These are phyloP conservation scores for Aspergillus affinis DNA, from an alignment of 495 filamentous ascomycete species.

Conservation along the genomic window DNA sequence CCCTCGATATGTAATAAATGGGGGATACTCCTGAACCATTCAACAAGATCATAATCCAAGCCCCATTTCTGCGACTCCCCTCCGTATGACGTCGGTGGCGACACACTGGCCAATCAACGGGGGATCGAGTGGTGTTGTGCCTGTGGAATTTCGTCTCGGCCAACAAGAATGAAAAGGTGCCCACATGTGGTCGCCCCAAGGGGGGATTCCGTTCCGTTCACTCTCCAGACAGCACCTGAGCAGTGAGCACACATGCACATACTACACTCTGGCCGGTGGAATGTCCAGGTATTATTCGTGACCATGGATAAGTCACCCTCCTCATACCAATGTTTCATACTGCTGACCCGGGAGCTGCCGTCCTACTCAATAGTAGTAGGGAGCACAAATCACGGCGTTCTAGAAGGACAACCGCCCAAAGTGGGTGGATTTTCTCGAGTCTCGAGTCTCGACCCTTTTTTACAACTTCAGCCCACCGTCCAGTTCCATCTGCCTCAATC, in stretches of 20 bases:
- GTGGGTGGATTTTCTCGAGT: slow-evolving; percentile 1
- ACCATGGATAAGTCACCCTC: neutral
- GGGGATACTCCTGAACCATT: no score
- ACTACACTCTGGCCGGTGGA: neutral
- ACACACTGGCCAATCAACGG: neutral
- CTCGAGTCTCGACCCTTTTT: slow-evolving; percentile 1
- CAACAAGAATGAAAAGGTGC: slow-evolving; percentile 3
- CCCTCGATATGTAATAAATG: no score
- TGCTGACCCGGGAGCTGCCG: neutral
- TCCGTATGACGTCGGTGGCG: slow-evolving; percentile 14
- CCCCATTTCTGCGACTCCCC: neutral
- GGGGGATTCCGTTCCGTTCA: neutral
- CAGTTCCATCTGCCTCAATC: neutral
- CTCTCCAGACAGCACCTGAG: no score
- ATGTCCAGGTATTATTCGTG: neutral
- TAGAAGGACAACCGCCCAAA: slow-evolving; percentile 5
- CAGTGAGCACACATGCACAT: no score
- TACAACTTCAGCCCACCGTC: no score
- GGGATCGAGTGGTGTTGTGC: neutral
- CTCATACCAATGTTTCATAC: neutral
- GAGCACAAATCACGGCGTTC: neutral
- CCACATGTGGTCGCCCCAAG: slow-evolving; percentile 1
- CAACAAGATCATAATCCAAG: no score
- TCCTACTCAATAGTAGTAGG: no score
- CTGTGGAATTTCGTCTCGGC: neutral